These are phyloP conservation scores for Trichopus zeylanicus DNA, from an alignment of 116 monocot species.

Conservation along the genomic window DNA sequence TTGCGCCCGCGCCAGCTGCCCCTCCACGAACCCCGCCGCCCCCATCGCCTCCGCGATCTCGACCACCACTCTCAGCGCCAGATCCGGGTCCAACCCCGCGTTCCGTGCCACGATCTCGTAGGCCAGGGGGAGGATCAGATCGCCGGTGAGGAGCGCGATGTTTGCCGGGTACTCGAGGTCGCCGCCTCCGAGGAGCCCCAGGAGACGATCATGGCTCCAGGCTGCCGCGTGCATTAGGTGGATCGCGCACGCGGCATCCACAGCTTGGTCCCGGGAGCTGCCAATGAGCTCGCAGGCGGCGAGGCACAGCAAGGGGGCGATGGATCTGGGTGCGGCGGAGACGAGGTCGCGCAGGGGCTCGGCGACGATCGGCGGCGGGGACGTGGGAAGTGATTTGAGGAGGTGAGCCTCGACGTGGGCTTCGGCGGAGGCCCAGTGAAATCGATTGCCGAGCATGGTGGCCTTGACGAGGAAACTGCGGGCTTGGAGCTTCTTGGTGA, in stretches of 20 bases:
- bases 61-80: constrained; percentile 3
- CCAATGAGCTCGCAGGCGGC: constrained; percentile 18
- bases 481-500: too few relatives aligned
- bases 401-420: constrained; percentile 11
- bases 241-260: constrained; percentile 10
- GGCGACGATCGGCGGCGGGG: neutral
- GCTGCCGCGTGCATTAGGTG: constrained; percentile 9
- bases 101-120: constrained; percentile 12
- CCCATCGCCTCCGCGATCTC: constrained; percentile 10
- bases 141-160: constrained; percentile 6
- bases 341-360: constrained; percentile 9
- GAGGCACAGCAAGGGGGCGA: constrained; percentile 16
- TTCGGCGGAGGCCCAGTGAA: neutral
- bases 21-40: constrained; percentile 2
- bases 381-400: neutral
- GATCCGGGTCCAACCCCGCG: neutral
- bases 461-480: neutral
- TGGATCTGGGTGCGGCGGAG: constrained; percentile 5
- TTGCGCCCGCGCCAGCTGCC: neutral
- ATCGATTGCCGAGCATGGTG: neutral
- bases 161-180: neutral
- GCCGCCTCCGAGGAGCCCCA: neutral
- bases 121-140: constrained; percentile 6
- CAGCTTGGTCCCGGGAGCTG: neutral
- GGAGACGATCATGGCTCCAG: neutral